phyloP scores from a whole-genome alignment of 441 rosid species.

The Eutrema salsugineum region DNA sequence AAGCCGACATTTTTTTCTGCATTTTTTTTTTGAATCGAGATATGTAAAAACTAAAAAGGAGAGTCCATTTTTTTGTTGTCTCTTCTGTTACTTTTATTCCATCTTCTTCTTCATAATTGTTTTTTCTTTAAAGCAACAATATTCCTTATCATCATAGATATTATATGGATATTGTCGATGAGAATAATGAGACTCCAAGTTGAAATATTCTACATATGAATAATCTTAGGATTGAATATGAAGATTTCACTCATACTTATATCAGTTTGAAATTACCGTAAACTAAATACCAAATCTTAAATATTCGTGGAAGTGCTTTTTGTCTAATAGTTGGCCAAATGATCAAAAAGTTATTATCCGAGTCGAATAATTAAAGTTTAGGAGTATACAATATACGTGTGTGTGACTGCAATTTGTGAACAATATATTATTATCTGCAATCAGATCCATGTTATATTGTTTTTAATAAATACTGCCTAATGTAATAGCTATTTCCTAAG shows the following conservation, averaged over 20 bases:
- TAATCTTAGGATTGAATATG: neutral
- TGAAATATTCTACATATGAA: neutral
- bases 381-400: neutral
- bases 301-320: neutral
- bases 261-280: neutral
- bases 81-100: slow-evolving; percentile 24
- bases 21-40: slow-evolving; percentile 21
- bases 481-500: neutral
- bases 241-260: neutral
- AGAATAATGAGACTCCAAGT: slow-evolving; percentile 16
- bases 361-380: neutral
- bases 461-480: neutral
- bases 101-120: slow-evolving; percentile 12
- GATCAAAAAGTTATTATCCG: neutral
- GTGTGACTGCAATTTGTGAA: neutral
- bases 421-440: too few species aligned
- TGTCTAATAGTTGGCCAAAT: neutral
- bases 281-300: neutral
- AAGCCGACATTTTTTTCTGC: slow-evolving; percentile 49
- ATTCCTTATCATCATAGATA: slow-evolving; percentile 26
- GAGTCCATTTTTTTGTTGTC: slow-evolving; percentile 24
- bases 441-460: too few species aligned
- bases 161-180: slow-evolving; percentile 1
- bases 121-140: slow-evolving; percentile 5
- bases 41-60: slow-evolving; percentile 21